These are phyloP conservation scores for Davidsoniella australis DNA, from an alignment of 2,329 filamentous ascomycete species.

Conservation along the genomic window DNA sequence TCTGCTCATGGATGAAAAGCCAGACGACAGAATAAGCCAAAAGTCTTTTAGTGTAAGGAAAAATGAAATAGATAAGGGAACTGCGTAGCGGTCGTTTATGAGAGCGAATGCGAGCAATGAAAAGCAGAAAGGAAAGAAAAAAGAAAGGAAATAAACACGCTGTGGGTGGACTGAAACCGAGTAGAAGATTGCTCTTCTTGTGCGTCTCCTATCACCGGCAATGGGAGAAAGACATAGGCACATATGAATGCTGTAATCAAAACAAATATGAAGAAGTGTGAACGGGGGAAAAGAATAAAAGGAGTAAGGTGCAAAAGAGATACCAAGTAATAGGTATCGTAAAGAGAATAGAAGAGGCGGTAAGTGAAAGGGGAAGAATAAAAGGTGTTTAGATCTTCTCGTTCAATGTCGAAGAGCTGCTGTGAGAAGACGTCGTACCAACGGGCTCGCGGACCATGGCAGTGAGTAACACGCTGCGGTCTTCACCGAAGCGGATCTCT, in stretches of 20 bases:
- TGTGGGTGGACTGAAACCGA: background rate
- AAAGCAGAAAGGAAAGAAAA: background rate
- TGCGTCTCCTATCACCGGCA: too few species aligned
- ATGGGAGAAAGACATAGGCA: background rate
- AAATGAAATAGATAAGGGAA: background rate
- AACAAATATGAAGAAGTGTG: constrained; percentile 2
- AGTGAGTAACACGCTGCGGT: constrained; percentile 43
- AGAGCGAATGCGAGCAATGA: background rate
- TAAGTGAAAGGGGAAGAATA: background rate
- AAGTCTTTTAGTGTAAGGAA: background rate
- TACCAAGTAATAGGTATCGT: background rate
- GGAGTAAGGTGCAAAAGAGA: background rate
- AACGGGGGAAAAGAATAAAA: background rate
- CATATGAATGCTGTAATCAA: background rate
- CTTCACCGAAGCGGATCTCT: constrained; percentile 45
- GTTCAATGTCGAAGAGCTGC: constrained; percentile 12
- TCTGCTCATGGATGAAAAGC: too few species aligned
- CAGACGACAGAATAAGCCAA: too few species aligned
- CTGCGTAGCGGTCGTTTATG: background rate
- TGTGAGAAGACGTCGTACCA: constrained; percentile 15
- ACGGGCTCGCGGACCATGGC: constrained; percentile 68
- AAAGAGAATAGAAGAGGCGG: background rate
- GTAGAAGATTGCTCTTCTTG: constrained; percentile 1
- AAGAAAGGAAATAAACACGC: constrained; percentile 1
- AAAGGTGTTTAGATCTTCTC: constrained; percentile 6